phyloP scores from a whole-genome alignment of 2,329 filamentous ascomycete species.

The Paraconiothyrium brasiliense region DNA sequence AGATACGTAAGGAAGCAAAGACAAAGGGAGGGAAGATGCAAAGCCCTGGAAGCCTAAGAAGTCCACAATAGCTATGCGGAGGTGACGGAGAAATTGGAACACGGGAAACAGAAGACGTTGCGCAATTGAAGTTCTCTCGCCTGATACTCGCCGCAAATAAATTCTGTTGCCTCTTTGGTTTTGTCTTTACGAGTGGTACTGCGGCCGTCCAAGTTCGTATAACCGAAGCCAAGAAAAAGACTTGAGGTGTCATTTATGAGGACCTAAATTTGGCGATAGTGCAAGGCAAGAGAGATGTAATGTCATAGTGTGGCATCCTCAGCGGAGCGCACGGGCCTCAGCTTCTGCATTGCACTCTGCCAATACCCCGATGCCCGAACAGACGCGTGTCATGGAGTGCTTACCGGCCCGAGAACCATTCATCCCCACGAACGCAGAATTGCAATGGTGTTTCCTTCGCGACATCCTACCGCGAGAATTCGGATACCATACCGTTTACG shows the following conservation, averaged over 20 bases:
- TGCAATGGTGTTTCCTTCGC: neutral
- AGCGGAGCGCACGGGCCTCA: neutral
- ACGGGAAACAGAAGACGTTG: too few relatives aligned
- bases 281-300: too few relatives aligned
- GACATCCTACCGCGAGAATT: neutral
- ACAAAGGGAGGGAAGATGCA: neutral
- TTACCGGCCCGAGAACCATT: neutral
- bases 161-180: too few relatives aligned
- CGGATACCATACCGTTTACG: neutral
- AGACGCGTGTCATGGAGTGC: neutral
- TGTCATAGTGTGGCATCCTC: neutral
- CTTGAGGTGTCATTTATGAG: too few relatives aligned
- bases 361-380: slow-evolving; percentile 1
- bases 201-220: too few relatives aligned
- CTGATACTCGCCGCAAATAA: too few relatives aligned
- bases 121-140: too few relatives aligned
- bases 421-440: neutral
- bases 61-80: too few relatives aligned
- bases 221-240: too few relatives aligned
- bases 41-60: too few relatives aligned
- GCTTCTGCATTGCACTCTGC: neutral
- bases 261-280: too few relatives aligned
- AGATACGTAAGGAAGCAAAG: neutral
- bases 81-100: neutral
- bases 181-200: too few relatives aligned